Conservation (phyloP, 2,329 filamentous ascomycete species). For the Phoma sp. region DNA sequence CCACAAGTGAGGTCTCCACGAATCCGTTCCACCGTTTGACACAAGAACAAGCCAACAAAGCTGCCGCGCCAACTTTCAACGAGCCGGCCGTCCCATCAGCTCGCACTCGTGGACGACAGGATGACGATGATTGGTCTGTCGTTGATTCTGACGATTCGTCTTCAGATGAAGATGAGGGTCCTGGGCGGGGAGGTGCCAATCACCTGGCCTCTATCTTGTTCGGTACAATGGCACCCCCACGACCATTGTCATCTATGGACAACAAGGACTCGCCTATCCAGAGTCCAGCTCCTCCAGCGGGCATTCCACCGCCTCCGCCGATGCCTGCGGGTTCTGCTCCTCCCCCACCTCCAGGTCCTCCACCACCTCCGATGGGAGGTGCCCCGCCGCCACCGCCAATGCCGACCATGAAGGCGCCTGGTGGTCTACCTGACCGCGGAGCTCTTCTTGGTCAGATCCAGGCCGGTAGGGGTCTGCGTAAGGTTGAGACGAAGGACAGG, state of each 20-base stretch:
- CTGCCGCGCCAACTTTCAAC: constrained; percentile 48
- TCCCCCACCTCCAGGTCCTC: constrained; percentile 56
- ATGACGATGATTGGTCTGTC: constrained; percentile 81
- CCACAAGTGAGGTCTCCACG: constrained; percentile 64
- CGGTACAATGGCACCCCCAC: constrained; percentile 93
- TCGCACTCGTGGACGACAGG: constrained; percentile 62
- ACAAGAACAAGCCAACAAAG: constrained; percentile 63
- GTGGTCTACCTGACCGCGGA: constrained; percentile 50
- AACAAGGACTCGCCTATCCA: constrained; percentile 62
- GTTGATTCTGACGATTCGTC: constrained; percentile 79
- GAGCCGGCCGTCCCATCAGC: constrained; percentile 57
- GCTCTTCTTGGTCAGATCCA: constrained; percentile 84
- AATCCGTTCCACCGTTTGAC: constrained; percentile 95
- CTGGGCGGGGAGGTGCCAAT: constrained; percentile 82
- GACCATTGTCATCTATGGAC: constrained; percentile 82
- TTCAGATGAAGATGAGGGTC: constrained; percentile 72
- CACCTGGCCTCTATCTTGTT: constrained; percentile 94
- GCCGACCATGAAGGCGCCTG: constrained; percentile 44
- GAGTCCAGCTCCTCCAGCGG: constrained; percentile 50
- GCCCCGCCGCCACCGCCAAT: constrained; percentile 52
- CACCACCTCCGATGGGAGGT: constrained; percentile 50
- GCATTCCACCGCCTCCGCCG: constrained; percentile 59
- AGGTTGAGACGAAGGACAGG: constrained; percentile 88
- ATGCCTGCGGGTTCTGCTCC: constrained; percentile 53
- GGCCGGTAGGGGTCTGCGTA: constrained; percentile 77